Evolutionary conservation across 768 basidiomycete species (phyloP), one percentile per base, ranked within the genome.

Genomic region (Kwoniella sp.): DNA sequence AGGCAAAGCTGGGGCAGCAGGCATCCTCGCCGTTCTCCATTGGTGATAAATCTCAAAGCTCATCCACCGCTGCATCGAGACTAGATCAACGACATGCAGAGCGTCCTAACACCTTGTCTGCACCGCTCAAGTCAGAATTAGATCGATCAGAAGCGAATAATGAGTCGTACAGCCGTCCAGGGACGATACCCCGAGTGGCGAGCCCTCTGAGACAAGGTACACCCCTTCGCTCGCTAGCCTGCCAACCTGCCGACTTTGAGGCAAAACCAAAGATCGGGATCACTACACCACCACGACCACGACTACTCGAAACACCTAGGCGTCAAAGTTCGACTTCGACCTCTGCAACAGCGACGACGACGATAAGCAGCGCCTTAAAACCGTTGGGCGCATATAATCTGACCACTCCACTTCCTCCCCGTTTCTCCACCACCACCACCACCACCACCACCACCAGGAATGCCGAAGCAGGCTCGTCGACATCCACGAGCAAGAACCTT

Each of bases 401-500:
- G 48, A 26, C 48, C 22, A 49, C 48, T 2, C 48, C 48, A 5
- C 48, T 49, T 24, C 48, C 56, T 12, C 13, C 56, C 26, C 40
- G 36, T 7, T 30, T 10, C 22, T 47, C 56, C 51, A 19, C 24
- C 33, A 5, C 44, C 21, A n/a, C n/a, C n/a, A n/a, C n/a, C n/a
- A n/a, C n/a, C n/a, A n/a, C n/a, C n/a, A n/a, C n/a, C n/a, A n/a
- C n/a, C n/a, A n/a, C n/a, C n/a, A n/a, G 15, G 33, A 36, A 48
- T 29, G 62, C 55, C 26, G 62, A 58, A 50, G 29, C 61, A 8
- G 62, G 56, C 15, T n/a, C 56, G 13, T 51, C 62, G 19, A 36
- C 55, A 0, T 29, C 37, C 15, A 49, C 44, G 30, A 29, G 26
- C 40, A 44, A 33, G 33, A 5, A 13, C 33, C 33, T 13, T 13